Base-by-base conservation (phyloP, 1,284 basidiomycete genomes). In the Pisolithus thermaeus region DNA sequence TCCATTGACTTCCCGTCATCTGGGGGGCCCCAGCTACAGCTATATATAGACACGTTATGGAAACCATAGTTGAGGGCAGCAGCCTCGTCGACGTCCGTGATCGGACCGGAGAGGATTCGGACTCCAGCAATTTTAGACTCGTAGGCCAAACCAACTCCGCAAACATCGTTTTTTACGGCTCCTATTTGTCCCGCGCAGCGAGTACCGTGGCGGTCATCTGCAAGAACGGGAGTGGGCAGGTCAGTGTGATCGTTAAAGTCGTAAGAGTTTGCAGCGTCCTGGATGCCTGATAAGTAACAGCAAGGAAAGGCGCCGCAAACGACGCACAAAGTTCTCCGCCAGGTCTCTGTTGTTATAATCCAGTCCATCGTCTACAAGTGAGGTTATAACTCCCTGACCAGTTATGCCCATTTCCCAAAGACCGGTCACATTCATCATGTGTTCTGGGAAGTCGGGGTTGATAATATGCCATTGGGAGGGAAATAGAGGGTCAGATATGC, bases 101-200 rank as follows among this genome's bases (percentile, higher is more conserved):
- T 97, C n/a, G 92, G 85, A 0, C 92, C 95, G 1, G 94, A 97
- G 44, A 99, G 82, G 59, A 99, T 99, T 47, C 97, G 89, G 35
- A 99, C 79, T 18, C 94, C 97, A 14, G 97, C 90, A 49, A 99
- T 86, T 61, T 92, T 89, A 44, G 95, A 87, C 7, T 88, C 75
- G 66, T 97, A 94, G 1, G 97, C 93, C 47, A 99, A 90, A 20
- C 97, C 97, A 6, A 99, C 78, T 28, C 97, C 97, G 65, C 97
- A 99, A 0, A 89, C 89, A 55, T 91, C 86, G 72, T 99, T 99
- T 69, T 90, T 93, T n/a, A 81, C 83, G 1, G 97, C 97, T n/a
- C 92, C 94, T 50, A 99, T 87, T 70, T 99, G 97, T 30, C 97
- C 97, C 1, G 96, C 96, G 67, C 97, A 99, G 3, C 97, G 87